Evolutionary conservation across 345 rosid genomes (phyloP).

Genomic region (Hibiscus trionum): DNA sequence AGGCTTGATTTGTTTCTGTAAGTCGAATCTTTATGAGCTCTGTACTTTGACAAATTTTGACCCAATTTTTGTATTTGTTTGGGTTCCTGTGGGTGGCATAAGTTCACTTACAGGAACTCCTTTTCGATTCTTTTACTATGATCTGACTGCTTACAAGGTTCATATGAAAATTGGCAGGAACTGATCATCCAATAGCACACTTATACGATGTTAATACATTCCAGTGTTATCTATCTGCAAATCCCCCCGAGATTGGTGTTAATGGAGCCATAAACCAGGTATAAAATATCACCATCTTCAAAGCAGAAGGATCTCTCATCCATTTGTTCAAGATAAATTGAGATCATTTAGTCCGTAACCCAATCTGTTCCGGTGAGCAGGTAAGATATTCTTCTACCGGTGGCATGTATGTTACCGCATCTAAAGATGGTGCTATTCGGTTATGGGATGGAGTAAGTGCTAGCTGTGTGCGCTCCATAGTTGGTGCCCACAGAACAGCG

Average conservation of each 20-base stretch:
- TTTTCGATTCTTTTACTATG: background rate
- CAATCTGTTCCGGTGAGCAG: slow-evolving; percentile 29
- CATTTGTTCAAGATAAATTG: background rate
- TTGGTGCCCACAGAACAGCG: slow-evolving; percentile 58
- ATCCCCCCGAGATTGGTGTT: slow-evolving; percentile 41
- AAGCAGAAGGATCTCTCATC: background rate
- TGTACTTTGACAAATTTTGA: background rate
- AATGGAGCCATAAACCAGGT: slow-evolving; percentile 87
- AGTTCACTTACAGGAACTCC: background rate
- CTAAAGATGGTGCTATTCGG: slow-evolving; percentile 72
- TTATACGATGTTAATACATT: slow-evolving; percentile 73
- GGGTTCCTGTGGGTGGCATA: background rate
- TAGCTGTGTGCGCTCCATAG: slow-evolving; percentile 53
- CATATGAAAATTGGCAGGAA: slow-evolving; percentile 38
- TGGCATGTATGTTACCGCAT: slow-evolving; percentile 69
- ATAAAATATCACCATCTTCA: background rate
- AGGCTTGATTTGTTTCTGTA: background rate
- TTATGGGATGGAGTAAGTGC: slow-evolving; percentile 74
- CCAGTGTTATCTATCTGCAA: slow-evolving; percentile 63
- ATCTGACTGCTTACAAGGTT: slow-evolving; percentile 15
- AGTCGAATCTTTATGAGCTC: background rate
- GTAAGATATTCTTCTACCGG: slow-evolving; percentile 82
- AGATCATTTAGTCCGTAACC: background rate
- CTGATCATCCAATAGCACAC: slow-evolving; percentile 75
- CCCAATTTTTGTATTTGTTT: background rate